Conservation (phyloP, 75 land plant species). For the Ceratopteris richardii region DNA sequence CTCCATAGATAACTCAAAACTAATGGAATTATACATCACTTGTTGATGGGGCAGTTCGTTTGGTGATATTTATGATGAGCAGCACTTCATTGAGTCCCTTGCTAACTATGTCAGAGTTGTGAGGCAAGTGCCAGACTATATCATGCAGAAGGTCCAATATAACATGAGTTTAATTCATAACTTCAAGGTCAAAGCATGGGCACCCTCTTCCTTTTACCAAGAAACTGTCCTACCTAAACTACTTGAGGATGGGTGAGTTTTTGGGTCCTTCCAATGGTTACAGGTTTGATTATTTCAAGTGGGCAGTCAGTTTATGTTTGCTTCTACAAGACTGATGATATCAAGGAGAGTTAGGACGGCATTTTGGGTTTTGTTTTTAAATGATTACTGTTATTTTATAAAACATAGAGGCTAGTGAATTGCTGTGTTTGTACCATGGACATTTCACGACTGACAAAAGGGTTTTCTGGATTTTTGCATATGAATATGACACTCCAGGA, state of each 20-base stretch:
- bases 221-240: conserved; percentile 75
- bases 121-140: conserved; percentile 61
- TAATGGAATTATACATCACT: neutral
- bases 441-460: too few relatives aligned
- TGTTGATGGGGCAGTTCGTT: conserved; percentile 50
- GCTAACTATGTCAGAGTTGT: conserved; percentile 57
- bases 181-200: conserved; percentile 73
- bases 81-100: conserved; percentile 64
- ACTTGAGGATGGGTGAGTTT: conserved; percentile 65
- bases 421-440: too few relatives aligned
- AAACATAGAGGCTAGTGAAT: too few relatives aligned
- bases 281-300: too few relatives aligned
- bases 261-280: neutral
- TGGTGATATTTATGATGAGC: conserved; percentile 89
- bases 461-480: too few relatives aligned
- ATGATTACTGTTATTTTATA: too few relatives aligned
- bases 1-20: too few relatives aligned
- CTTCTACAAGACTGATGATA: too few relatives aligned
- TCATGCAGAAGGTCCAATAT: conserved; percentile 48
- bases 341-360: too few relatives aligned
- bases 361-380: too few relatives aligned
- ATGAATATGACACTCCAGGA: too few relatives aligned
- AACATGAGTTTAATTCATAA: conserved; percentile 72
- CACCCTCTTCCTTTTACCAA: conserved; percentile 62
- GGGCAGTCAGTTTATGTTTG: too few relatives aligned